Evolutionary conservation across 345 rosid species (phyloP).

Genomic region (Durio zibethinus): DNA sequence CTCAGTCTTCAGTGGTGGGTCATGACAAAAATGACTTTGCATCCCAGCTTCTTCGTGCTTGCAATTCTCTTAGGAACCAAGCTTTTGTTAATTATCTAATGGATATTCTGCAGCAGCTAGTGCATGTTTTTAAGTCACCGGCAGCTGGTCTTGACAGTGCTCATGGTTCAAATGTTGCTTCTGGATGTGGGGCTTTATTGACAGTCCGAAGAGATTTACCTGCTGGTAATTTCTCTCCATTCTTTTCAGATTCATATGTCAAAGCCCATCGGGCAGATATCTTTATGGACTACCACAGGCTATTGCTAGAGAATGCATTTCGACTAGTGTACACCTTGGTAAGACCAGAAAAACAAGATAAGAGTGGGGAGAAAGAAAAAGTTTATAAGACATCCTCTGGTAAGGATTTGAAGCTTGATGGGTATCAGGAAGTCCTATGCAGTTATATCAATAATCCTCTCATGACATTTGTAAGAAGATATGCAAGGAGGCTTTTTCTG

Average conservation of each 20-base stretch:
- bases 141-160: constrained; percentile 50
- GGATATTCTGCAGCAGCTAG: constrained; percentile 94
- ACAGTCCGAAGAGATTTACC: constrained; percentile 89
- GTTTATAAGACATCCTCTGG: constrained; percentile 51
- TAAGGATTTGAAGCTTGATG: constrained; percentile 92
- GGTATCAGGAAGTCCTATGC: constrained; percentile 96
- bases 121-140: constrained; percentile 80
- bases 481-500: constrained; percentile 95
- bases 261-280: constrained; percentile 83
- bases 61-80: constrained; percentile 79
- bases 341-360: constrained; percentile 98
- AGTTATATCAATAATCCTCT: constrained; percentile 91
- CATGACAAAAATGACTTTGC: constrained; percentile 82
- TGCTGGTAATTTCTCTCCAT: constrained; percentile 90
- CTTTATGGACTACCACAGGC: constrained; percentile 87
- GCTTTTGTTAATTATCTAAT: constrained; percentile 82
- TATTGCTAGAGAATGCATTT: constrained; percentile 88
- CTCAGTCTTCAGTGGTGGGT: constrained; percentile 60
- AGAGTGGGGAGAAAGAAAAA: constrained; percentile 85
- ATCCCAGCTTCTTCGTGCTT: constrained; percentile 77
- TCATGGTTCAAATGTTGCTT: constrained; percentile 61
- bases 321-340: constrained; percentile 85
- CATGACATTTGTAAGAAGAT: constrained; percentile 89
- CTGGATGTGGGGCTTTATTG: constrained; percentile 93
- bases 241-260: constrained; percentile 97